Base-by-base conservation (phyloP, 2,329 filamentous ascomycete species). In the Fusarium brachygibbosum region DNA sequence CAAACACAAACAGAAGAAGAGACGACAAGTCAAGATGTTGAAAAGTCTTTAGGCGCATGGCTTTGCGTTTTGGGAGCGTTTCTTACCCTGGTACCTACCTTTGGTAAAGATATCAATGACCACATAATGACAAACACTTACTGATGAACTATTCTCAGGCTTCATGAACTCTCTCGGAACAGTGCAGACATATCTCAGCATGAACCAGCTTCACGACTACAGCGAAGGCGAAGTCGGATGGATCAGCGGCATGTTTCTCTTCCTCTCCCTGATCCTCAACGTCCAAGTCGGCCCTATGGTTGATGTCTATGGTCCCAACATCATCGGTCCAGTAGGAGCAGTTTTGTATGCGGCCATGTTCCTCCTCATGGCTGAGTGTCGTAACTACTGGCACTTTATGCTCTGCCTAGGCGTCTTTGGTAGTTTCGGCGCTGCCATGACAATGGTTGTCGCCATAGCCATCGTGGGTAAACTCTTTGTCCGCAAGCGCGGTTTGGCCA, bases 221-320 rank as follows among this genome's bases (percentile, higher is more conserved):
- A 78, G 78, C 5, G 74, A 81, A 5, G 74, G 81, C 5, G 79
- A 85, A 40, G 78, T 86, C 1, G 84, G 83, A 21, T 86, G 83
- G 84, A 85, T 85, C 53, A 80, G 81, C 1, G 82, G 83, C 2
- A 65, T 84, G 6, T 81, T 84, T 34, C 79, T 81, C 7, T 85
- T 83, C 45, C 68, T 85, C 1, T 77, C 80, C 0, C 72, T 85
- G 0, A 78, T 82, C 16, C 75, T 84, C 3, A 83, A 81, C 6
- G 80, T 85, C 6, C 83, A 84, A 68, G 78, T 84, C 10, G 83
- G 84, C 0, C 84, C 84, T 2, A 59, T 86, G 5, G 83, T 85
- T 58, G 84, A 86, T 58, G 77, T 77, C 1, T 82, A 84, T 38
- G 84, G 83, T 0, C 82, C 84, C 0, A 76, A 78, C 8, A 59